Evolutionary conservation across 768 basidiomycete species (phyloP), one percentile per base, ranked within the genome.

Genomic region (Strobilomyces echinocephalus): DNA sequence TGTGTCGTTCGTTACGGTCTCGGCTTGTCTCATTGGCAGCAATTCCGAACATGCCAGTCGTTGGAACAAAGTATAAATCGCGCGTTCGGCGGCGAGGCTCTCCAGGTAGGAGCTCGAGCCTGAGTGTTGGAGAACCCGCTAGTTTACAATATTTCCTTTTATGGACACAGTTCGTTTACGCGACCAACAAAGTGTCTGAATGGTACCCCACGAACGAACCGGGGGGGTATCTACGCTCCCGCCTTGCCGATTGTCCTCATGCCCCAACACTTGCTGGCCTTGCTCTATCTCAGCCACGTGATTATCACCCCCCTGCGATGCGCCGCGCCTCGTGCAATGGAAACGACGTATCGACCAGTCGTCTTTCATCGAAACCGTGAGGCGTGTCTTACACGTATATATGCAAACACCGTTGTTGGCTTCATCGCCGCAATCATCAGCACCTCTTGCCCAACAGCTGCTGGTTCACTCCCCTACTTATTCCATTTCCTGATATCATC

Each of bases 351-450:
- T 63, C 60, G 24, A 24, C 24, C 63, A 61, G 68, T 69, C 61
- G 44, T 44, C 58, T 16, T 51, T 70, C 68, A 52, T 71, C 68
- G 70, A 71, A 69, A 63, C 64, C 68, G 47, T 60, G 68, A 68
- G 68, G 68, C 68, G 50, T 68, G 56, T 24, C 42, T 46, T 53
- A n/a, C 57, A 48, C 58, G 40, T 67, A 71, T 61, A 64, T 68
- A 69, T 66, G 57, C 54, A 24, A 66, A 57, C 28, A 51, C 56
- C 58, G 47, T 36, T 43, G 62, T 60, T 58, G 53, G 60, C 55
- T 49, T 58, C 50, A 44, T 61, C 57, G 44, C 48, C 46, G 55
- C 60, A 49, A 48, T 45, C 65, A n/a, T 56, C 62, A 55, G 58
- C 53, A 56, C 53, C 30, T 24, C 61, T 57, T 52, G 62, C 54